A percentile compares a stretch with the other conserved stretches of the same genome.
Conservation (phyloP, 345 rosid genomes). For the Dovyalis caffra region DNA sequence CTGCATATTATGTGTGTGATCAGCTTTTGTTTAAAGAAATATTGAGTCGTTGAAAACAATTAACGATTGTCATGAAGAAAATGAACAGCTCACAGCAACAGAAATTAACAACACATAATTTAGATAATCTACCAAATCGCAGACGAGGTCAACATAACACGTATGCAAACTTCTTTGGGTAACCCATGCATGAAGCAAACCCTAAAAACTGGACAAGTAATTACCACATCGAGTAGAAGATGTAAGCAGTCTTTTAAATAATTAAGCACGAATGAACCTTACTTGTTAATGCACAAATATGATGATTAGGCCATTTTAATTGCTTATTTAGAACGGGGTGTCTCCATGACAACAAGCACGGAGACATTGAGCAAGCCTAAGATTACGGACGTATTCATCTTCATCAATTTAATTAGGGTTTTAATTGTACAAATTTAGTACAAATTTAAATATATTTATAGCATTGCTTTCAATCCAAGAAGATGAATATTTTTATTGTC, state of each 20-base stretch:
- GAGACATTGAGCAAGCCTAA: conserved; percentile 22
- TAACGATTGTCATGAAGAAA: conserved; percentile 15
- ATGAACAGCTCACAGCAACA: conserved; percentile 6
- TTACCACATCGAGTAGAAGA: conserved; percentile 18
- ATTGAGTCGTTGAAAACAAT: not conserved
- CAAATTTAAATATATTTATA: not conserved
- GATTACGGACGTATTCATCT: conserved; percentile 2
- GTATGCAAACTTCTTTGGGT: conserved; percentile 24
- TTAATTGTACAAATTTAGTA: too few species aligned
- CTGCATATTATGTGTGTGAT: not conserved
- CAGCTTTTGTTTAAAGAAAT: not conserved
- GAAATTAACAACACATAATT: not conserved
- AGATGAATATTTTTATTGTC: not conserved
- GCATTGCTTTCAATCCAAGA: not conserved
- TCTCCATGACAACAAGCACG: conserved; percentile 21
- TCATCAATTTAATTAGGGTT: not conserved
- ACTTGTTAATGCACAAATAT: not conserved
- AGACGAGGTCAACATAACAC: conserved; percentile 34
- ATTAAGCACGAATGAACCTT: not conserved
- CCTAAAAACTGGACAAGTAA: conserved; percentile 28
- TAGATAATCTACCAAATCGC: conserved; percentile 9
- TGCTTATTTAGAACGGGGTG: conserved; percentile 12
- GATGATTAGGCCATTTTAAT: conserved; percentile 11
- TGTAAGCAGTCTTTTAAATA: conserved; percentile 9
- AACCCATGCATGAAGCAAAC: conserved; percentile 29